Evolutionary conservation across 192 early-diverging fungal species (phyloP), one percentile per base, ranked within the genome.

Genomic region (Coemansia sp.): DNA sequence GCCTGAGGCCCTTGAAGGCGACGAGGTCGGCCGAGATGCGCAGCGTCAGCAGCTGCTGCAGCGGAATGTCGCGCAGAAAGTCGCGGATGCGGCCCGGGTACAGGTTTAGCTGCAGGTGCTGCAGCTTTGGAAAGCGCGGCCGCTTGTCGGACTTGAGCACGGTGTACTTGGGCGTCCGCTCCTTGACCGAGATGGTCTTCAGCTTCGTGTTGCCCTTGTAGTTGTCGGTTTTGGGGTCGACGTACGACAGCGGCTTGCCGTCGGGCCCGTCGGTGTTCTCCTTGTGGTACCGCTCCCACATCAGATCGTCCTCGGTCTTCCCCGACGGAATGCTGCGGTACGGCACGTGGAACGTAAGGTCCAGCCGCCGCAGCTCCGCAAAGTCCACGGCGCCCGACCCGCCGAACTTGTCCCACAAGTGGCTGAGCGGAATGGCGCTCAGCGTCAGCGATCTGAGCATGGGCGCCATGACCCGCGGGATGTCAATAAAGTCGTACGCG

Each of bases 371-470:
- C 19, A 80, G 69, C 66, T 73, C 61, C 0, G 61, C 46, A 17
- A 80, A 80, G 22, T 74, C 72, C 5, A 75, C 46, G 0, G 61
- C 39, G 10, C 48, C 53, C 24, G 24, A 24, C 11, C 61, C 59
- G 45, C 65, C 65, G 32, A 81, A 81, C 24, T 68, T 67, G 56
- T 81, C 74, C 78, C 78, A 81, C 63, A 76, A 44, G 11, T 71
- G 72, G 64, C 64, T 66, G 19, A 81, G 58, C 19, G 74, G 74
- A 6, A 81, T 71, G 6, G 63, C 53, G 63, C 64, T 67, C 19
- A 81, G 51, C 32, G 62, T 73, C 48, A 81, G 51, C 27, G 74
- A 67, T 22, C 61, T 41, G 10, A 81, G 70, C 24, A 60, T 59
- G 13, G 70, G 67, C 5, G 78, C 64, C 11, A 65, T 46, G 11